Evolutionary conservation across 2,329 filamentous ascomycete species (phyloP).

Genomic region (Neofusicoccum ribis): DNA sequence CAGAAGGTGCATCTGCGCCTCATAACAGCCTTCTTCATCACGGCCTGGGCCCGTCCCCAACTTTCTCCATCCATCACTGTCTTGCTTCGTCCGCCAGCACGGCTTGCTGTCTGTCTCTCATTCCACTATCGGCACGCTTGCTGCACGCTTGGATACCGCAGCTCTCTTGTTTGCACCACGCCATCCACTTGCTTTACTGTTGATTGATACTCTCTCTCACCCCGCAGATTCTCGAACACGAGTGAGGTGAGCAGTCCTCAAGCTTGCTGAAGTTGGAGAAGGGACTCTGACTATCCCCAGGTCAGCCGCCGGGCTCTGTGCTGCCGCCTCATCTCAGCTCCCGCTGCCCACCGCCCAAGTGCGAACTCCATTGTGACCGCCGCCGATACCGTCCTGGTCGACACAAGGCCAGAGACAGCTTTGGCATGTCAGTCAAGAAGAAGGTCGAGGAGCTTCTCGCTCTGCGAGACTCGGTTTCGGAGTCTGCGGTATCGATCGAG

Average conservation of each 20-base stretch:
- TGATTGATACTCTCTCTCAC: conserved; percentile 8
- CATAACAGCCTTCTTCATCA: not conserved
- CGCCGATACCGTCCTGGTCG: not conserved
- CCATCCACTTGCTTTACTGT: conserved; percentile 18
- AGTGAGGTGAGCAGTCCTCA: not conserved
- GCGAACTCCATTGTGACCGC: not conserved
- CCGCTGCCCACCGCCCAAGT: not conserved
- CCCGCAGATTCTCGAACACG: not conserved
- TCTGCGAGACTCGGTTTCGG: conserved; percentile 42
- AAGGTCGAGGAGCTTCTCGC: conserved; percentile 44
- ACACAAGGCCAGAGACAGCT: not conserved
- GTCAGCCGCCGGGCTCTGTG: not conserved
- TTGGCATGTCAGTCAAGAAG: conserved; percentile 37
- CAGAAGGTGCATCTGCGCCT: conserved; percentile 12
- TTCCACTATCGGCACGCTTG: conserved; percentile 20
- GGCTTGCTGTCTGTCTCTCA: conserved; percentile 19
- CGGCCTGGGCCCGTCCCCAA: not conserved
- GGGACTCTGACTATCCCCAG: not conserved
- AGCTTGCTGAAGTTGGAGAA: not conserved
- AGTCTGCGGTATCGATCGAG: conserved; percentile 44
- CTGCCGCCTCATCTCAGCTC: not conserved
- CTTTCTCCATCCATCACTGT: conserved; percentile 9
- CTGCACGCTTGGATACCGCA: conserved; percentile 21
- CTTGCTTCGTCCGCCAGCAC: conserved; percentile 11
- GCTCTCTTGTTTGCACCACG: conserved; percentile 18